These are phyloP conservation scores for Microdochium trichocladiopsis DNA, from an alignment of 2,329 filamentous ascomycete species.

Conservation along the genomic window DNA sequence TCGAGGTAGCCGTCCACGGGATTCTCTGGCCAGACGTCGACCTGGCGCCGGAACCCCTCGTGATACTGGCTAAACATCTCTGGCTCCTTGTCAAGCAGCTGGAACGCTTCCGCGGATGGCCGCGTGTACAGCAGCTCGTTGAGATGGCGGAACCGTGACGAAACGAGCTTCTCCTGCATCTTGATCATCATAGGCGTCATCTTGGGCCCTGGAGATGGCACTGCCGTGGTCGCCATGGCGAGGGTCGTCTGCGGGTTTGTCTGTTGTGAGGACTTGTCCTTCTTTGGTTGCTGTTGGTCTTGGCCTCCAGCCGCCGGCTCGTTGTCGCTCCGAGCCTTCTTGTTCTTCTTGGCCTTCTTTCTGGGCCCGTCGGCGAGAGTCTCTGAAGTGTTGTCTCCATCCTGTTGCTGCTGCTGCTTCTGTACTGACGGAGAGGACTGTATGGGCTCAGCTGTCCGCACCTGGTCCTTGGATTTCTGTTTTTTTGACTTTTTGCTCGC, in stretches of 20 bases:
- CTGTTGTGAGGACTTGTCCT: constrained; percentile 7
- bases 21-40: constrained; percentile 93
- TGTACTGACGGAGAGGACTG: not conserved
- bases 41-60: constrained; percentile 90
- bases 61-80: constrained; percentile 97
- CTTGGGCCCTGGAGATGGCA: constrained; percentile 40
- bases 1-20: constrained; percentile 82
- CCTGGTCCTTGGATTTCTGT: constrained; percentile 1
- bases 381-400: constrained; percentile 20
- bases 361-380: constrained; percentile 15
- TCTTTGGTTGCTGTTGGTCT: constrained; percentile 13
- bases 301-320: constrained; percentile 9
- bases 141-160: constrained; percentile 91
- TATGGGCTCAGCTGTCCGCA: not conserved
- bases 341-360: constrained; percentile 19
- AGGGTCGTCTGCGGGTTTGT: constrained; percentile 5
- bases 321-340: constrained; percentile 6
- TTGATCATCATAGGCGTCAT: constrained; percentile 88
- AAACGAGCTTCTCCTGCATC: constrained; percentile 92
- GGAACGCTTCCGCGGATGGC: constrained; percentile 75
- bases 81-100: constrained; percentile 75
- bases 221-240: constrained; percentile 9
- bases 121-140: constrained; percentile 96
- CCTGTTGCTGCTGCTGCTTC: constrained; percentile 12
- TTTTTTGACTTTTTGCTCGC: constrained; percentile 6